phyloP scores from a whole-genome alignment of 2,329 filamentous ascomycete genomes.

The Claviceps pazoutovae region DNA sequence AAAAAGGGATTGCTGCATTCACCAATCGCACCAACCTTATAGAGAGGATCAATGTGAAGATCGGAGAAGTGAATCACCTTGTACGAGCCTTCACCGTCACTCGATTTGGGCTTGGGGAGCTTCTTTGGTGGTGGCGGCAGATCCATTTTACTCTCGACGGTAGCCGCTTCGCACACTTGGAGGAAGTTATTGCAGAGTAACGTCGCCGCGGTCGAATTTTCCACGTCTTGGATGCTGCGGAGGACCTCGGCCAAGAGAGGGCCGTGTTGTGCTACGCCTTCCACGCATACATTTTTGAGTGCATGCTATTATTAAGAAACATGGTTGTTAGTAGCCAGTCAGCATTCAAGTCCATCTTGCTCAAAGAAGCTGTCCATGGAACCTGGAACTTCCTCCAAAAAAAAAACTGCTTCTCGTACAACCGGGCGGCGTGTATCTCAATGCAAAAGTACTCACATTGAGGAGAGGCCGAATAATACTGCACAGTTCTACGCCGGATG shows the following conservation, averaged over 20 bases:
- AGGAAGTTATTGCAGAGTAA: neutral
- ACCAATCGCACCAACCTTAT: neutral
- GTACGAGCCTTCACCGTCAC: neutral
- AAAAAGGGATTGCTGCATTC: slow-evolving; percentile 10
- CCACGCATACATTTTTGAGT: neutral
- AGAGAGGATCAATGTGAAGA: neutral
- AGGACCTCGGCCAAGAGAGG: neutral
- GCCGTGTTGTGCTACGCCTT: neutral
- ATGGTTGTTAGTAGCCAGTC: neutral
- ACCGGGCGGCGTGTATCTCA: too few species aligned
- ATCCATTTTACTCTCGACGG: neutral
- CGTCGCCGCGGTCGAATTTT: neutral
- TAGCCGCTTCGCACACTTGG: neutral
- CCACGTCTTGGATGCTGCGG: neutral
- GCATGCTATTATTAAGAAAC: neutral
- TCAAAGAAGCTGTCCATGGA: too few species aligned
- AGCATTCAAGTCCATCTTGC: too few species aligned
- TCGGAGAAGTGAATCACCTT: slow-evolving; percentile 1
- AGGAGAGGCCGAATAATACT: neutral
- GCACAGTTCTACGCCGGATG: neutral
- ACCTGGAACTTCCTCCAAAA: too few species aligned
- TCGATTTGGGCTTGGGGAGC: neutral
- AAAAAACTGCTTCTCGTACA: too few species aligned
- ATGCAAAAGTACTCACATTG: neutral
- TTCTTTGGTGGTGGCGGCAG: neutral